Conservation (phyloP, 345 rosid species). For the Eucalyptus sp. region DNA sequence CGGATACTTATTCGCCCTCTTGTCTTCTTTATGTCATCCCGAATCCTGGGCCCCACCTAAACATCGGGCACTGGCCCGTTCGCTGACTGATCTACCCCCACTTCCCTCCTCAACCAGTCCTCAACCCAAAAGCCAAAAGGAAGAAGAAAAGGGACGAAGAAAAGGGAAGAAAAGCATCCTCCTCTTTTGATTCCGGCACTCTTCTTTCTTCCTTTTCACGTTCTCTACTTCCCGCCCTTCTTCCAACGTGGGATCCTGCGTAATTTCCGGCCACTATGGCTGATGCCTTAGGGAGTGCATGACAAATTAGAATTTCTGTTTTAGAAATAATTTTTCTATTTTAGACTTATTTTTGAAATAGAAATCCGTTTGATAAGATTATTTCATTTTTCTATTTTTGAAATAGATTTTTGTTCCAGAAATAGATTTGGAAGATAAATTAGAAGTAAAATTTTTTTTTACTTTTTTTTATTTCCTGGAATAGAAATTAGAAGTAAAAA, state of each 20-base stretch:
- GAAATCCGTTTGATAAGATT: too few relatives aligned
- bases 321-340: too few relatives aligned
- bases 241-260: neutral
- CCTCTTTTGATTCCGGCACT: neutral
- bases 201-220: neutral
- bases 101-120: neutral
- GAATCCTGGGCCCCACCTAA: neutral
- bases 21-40: neutral
- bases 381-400: too few relatives aligned
- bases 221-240: neutral
- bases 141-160: neutral
- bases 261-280: neutral
- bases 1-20: neutral
- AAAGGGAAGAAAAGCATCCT: neutral
- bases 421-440: too few relatives aligned
- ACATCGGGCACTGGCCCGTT: neutral
- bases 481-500: too few relatives aligned
- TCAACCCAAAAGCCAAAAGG: neutral
- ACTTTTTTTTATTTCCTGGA: too few relatives aligned
- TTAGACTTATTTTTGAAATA: too few relatives aligned
- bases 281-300: neutral
- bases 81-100: neutral
- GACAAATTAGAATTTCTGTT: too few relatives aligned
- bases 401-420: too few relatives aligned
- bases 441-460: too few relatives aligned